Base-by-base conservation (phyloP, 75 land plant species). In the Cupressus sempervirens region DNA sequence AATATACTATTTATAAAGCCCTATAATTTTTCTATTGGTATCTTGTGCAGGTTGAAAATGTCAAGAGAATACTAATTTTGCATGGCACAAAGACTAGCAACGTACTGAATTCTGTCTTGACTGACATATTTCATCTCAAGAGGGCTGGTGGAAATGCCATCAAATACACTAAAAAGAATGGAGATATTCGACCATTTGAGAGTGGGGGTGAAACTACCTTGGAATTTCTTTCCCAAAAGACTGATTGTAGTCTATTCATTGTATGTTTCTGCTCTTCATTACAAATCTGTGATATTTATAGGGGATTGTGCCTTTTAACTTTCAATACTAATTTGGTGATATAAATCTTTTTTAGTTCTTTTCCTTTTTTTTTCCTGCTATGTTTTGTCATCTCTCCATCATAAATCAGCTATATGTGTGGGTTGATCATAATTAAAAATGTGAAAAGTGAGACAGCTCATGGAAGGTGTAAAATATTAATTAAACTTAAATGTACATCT, bases 141-240 rank as follows among this genome's bases (percentile, higher is more conserved):
- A 97, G 88, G 40, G 85, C 81, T 18, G 92, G 88, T 26, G 96
- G 89, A 3, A 89, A 83, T 84, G 91, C 98, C 5, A 84, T 95
- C 80, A 91, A 87, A 81, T 97, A 82, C 82, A 86, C 93, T 18
- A 90, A 87, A 82, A 94, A 91, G 88, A 97, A 97, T 86, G 95
- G 90, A 5, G 88, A 89, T 34, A 89, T 97, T 32, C 93, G 91
- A 81, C 99, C 98, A 0, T 97, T 97, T 89, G 99, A 97, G 83
- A 90, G 90, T 79, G 98, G 93, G 4, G 99, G 99, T 20, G 99
- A 95, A 54, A 88, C 98, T 72, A 87, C 93, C 38, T 83, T 97
- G 80, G 99, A 97, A 90, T 95, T 92, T 86, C 93, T 95, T 62
- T 97, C 98, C 12, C 90, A 85, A 76, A 95, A 95, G 83, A 97